A percentile compares a stretch with the other conserved stretches of the same genome.
phyloP scores from a whole-genome alignment of 371 early-diverging fungal species.

The Mortierella sp. region DNA sequence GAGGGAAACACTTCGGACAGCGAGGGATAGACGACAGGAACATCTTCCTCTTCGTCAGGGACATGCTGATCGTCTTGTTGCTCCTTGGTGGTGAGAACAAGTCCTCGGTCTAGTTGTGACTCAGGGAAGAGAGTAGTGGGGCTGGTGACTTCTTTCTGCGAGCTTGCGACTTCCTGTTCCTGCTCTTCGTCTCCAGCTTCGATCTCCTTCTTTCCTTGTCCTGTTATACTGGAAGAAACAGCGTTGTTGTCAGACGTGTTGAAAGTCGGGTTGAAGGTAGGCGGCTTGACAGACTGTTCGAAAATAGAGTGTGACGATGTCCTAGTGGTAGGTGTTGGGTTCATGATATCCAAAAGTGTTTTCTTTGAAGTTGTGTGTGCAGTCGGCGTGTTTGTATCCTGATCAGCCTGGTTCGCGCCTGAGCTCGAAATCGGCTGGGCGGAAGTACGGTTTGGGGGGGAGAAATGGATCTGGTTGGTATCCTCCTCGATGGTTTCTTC shows the following conservation, averaged over 20 bases:
- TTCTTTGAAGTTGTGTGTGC: not conserved
- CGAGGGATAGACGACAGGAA: constrained; percentile 3
- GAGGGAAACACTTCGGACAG: not conserved
- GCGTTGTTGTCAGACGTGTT: not conserved
- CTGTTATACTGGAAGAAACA: not conserved
- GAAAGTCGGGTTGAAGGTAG: not conserved
- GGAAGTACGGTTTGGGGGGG: not conserved
- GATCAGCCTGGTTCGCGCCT: not conserved
- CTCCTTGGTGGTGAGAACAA: not conserved
- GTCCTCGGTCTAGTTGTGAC: constrained; percentile 4
- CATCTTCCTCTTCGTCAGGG: not conserved
- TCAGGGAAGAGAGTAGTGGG: not conserved
- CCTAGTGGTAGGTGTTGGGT: not conserved
- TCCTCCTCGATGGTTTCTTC: not conserved
- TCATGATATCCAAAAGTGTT: not conserved
- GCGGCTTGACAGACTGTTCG: not conserved
- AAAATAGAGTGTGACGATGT: not conserved
- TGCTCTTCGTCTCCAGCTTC: not conserved
- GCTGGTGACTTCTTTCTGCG: not conserved
- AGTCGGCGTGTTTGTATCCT: not conserved
- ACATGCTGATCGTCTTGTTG: not conserved
- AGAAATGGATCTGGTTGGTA: not conserved
- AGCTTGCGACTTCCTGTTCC: not conserved
- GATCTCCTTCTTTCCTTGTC: not conserved
- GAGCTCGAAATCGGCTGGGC: not conserved